Evolutionary conservation across 345 rosid species (phyloP), one percentile per base, ranked within the genome.

Genomic region (Melaleuca quinquenervia): DNA sequence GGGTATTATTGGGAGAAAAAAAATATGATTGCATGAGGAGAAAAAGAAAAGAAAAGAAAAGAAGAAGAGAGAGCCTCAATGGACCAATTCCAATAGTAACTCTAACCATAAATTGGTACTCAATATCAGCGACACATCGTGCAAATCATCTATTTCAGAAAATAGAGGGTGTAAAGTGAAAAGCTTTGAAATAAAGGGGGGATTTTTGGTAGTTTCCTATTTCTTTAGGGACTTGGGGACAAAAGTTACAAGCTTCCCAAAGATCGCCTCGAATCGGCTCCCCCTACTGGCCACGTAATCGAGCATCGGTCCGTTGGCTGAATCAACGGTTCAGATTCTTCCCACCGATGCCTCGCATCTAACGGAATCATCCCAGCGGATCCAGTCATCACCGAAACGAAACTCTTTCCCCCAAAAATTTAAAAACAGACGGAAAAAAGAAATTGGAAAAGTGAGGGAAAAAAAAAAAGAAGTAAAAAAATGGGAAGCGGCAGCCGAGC

Each of bases 401-500:
- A 0, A 36, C 22, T 32, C 6, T 16, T 64, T n/a, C 9, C 70
- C 70, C 36, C 18, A 52, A 52, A 53, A 53, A 53, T 52, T 52
- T 53, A 20, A 53, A 18, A 62, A 8, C 2, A 1, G 3, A 18
- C 9, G 5, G 5, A 1, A 26, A 10, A n/a, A 0, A 52, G 48
- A 36, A 83, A 54, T n/a, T 5, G 15, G 75, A 14, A 45, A 55
- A 83, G 60, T 41, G 85, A 82, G 26, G 83, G 84, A 50, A 13
- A 48, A 20, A 26, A 45, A 70, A 22, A 26, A 44, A 76, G 52
- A 20, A 82, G 36, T 13, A 15, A 8, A 20, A 52, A 70, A 83
- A 93, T 93, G 96, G 90, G 89, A 87, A 91, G 88, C 82, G 91
- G 91, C 82, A 90, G 93, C 91, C 91, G 91, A 74, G 90, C 83